A percentile compares a stretch with the other conserved stretches of the same genome.
phyloP scores from a whole-genome alignment of 768 basidiomycete genomes.

The Basidioascus undulatus region DNA sequence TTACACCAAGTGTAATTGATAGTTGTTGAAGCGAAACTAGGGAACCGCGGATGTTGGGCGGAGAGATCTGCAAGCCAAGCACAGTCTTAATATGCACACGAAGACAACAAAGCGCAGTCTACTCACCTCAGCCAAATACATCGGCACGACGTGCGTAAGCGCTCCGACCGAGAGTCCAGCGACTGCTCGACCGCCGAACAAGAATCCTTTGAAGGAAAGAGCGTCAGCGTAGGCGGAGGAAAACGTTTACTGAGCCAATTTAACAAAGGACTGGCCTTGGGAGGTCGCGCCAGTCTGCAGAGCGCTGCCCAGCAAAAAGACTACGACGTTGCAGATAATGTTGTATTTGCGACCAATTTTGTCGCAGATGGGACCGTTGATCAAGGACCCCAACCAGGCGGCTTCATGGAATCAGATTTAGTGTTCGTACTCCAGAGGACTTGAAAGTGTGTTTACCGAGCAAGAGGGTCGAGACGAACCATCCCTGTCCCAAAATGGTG shows the following conservation, averaged over 20 bases:
- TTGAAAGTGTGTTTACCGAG: conserved; percentile 2
- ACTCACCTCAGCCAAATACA: conserved; percentile 9
- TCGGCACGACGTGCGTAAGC: conserved; percentile 13
- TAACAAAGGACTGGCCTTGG: too few species aligned
- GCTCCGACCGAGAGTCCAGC: conserved; percentile 16
- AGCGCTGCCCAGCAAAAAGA: conserved; percentile 11
- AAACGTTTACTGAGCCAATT: too few species aligned
- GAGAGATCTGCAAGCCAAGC: neutral
- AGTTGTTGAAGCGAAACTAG: conserved; percentile 4
- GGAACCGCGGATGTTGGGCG: neutral
- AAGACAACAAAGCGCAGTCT: neutral
- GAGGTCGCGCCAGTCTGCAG: conserved; percentile 9
- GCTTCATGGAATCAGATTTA: too few species aligned
- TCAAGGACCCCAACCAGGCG: neutral
- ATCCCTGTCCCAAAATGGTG: neutral
- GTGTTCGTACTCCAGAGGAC: too few species aligned
- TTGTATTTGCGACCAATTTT: conserved; percentile 4
- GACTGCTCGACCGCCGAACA: conserved; percentile 15
- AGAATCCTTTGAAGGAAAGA: too few species aligned
- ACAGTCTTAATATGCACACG: too few species aligned
- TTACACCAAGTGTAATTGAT: conserved; percentile 2
- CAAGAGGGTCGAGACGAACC: conserved; percentile 4
- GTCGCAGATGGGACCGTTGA: conserved; percentile 7
- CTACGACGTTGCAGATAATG: conserved; percentile 5
- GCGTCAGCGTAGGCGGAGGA: too few species aligned